Evolutionary conservation across 306 rosid species (phyloP).

Genomic region (Fagus sylvatica): DNA sequence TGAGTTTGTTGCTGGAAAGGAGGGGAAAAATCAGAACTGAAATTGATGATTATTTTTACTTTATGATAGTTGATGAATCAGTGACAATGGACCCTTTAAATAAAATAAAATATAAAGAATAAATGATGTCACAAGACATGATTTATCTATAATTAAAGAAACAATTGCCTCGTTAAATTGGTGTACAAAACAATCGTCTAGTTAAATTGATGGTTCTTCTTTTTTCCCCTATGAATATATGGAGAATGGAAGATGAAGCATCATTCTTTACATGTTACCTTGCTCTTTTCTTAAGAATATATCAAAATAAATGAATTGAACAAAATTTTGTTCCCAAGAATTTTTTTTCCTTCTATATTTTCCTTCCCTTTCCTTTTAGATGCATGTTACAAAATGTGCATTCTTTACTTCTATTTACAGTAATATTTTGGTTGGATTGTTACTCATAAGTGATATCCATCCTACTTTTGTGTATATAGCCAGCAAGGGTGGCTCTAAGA

Average conservation of each 20-base stretch:
- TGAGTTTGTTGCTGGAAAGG: neutral
- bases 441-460: constrained; percentile 19
- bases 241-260: neutral
- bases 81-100: no score
- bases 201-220: neutral
- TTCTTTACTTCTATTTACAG: no score
- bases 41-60: neutral
- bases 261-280: neutral
- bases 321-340: neutral
- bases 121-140: neutral
- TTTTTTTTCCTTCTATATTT: neutral
- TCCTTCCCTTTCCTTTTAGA: neutral
- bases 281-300: neutral
- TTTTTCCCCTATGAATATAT: neutral
- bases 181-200: neutral
- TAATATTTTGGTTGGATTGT: neutral
- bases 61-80: neutral
- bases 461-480: constrained; percentile 48
- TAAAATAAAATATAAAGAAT: no score
- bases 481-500: constrained; percentile 79
- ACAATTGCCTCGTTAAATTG: neutral
- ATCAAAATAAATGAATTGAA: neutral
- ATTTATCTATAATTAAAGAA: neutral
- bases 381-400: neutral
- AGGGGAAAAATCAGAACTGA: neutral